A percentile compares a stretch with the other conserved stretches of the same genome.
phyloP scores from a whole-genome alignment of 1,139 yeast genomes.

The Geotrichum australiense region DNA sequence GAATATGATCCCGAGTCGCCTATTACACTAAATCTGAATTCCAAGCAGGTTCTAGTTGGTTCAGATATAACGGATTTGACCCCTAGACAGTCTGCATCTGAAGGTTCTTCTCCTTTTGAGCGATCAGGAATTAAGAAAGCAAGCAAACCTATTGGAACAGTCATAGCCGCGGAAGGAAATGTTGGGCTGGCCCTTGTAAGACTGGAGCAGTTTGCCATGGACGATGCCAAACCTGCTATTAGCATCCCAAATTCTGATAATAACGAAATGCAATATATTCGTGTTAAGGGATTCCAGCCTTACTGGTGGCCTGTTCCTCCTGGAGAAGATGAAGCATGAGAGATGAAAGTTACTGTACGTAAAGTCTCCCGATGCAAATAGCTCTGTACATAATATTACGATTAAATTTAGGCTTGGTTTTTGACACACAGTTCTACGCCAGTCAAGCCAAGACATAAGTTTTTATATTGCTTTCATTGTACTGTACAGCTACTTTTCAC shows the following conservation, averaged over 20 bases:
- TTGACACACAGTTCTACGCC: background rate
- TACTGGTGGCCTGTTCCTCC: conserved; percentile 64
- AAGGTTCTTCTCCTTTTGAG: conserved; percentile 13
- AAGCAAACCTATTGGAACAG: conserved; percentile 40
- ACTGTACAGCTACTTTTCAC: too few relatives aligned
- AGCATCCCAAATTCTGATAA: conserved; percentile 25
- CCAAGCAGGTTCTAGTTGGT: conserved; percentile 14
- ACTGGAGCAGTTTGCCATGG: conserved; percentile 41
- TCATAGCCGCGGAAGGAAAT: conserved; percentile 51
- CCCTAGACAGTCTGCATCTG: conserved; percentile 7
- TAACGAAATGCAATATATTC: conserved; percentile 30
- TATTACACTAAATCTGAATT: conserved; percentile 13
- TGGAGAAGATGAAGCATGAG: too few relatives aligned
- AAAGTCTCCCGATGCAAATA: too few relatives aligned
- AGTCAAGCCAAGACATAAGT: background rate
- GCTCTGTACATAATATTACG: too few relatives aligned
- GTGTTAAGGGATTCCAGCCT: conserved; percentile 48
- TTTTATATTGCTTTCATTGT: background rate
- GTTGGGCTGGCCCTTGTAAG: conserved; percentile 60
- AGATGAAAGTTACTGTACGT: background rate
- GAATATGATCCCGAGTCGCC: conserved; percentile 22
- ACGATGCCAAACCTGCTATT: conserved; percentile 30
- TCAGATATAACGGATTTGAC: conserved; percentile 14
- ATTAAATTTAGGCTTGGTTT: too few relatives aligned
- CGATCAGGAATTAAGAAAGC: conserved; percentile 11